Evolutionary conservation across 805 yeast genomes (phyloP), one percentile per base, ranked within the genome.

Genomic region (Kodamaea kakaduensis): DNA sequence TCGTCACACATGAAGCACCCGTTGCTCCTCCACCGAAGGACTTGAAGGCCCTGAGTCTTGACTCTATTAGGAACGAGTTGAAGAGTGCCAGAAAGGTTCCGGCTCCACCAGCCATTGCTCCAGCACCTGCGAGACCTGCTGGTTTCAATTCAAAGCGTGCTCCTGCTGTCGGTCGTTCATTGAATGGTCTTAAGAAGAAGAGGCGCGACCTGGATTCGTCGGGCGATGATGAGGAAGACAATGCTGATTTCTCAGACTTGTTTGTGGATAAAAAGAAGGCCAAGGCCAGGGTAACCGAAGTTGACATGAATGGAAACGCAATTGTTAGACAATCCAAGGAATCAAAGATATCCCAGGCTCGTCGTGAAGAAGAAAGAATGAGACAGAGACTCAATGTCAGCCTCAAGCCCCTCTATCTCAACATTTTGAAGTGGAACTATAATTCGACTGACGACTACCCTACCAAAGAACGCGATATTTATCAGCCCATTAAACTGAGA

Each of bases 381-480:
- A 74, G 94, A 45, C 65, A 73, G 44, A 71, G 97, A 45, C 64
- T 90, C 36, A 79, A 82, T 50, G 88, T 88, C 9, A 85, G 82
- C 49, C 59, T 87, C 53, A 78, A 75, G 40, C 88, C 94, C 2
- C 65, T 94, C 5, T 87, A 90, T 53, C 62, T 66, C 12, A 70
- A 71, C 5, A 69, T 93, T 6, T 62, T 93, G 38, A 64, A 68
- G 27, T 93, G 98, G 98, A 75, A 84, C 31, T 90, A 76, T 48
- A 75, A 67, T 28, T 64, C 72, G 13, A 57, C 57, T 1, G 64
- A 69, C 29, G 82, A 75, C 3, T 75, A 61, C 38, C 95, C 95
- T 0, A 69, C 73, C n/a, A 74, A 69, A 17, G 73, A 66, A 4
- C 48, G 51, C 2, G 57, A 59, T 3, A 50, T 58, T 1, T 75